A percentile compares a stretch with the other conserved stretches of the same genome.
Conservation (phyloP, 768 basidiomycete genomes). For the Coprinopsis marcescibilis region DNA sequence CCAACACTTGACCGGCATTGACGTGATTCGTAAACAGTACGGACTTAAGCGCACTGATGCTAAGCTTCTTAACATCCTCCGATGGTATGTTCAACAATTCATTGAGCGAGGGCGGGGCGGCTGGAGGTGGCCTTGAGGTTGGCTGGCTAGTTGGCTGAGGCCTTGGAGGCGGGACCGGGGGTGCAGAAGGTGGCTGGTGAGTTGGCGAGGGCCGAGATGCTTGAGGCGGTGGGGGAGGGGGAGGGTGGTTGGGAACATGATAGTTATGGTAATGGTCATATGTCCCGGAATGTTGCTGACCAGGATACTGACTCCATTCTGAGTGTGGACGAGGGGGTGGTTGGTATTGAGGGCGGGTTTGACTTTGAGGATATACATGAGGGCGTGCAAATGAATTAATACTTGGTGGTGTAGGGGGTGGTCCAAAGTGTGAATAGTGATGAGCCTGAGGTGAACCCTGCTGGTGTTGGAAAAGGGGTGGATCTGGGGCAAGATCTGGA, state of each 20-base stretch:
- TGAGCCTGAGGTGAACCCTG: constrained; percentile 12
- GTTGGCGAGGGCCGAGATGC: constrained; percentile 17
- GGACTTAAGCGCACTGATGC: constrained; percentile 69
- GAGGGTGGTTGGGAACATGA: not conserved
- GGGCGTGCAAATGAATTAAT: not conserved
- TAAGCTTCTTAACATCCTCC: constrained; percentile 52
- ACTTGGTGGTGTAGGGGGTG: constrained; percentile 1
- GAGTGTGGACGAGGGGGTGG: not conserved
- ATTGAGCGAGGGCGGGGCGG: constrained; percentile 56
- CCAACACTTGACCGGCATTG: constrained; percentile 69
- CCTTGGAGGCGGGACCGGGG: constrained; percentile 15
- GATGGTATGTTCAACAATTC: constrained; percentile 58
- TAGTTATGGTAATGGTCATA: not conserved
- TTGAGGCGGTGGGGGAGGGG: constrained; percentile 15
- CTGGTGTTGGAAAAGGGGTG: constrained; percentile 21
- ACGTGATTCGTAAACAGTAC: constrained; percentile 82
- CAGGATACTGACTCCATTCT: not conserved
- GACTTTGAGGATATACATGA: not conserved
- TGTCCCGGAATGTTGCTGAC: not conserved
- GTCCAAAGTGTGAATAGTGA: constrained; percentile 15
- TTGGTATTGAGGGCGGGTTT: not conserved
- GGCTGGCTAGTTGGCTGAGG: constrained; percentile 9
- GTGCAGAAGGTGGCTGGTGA: constrained; percentile 19
- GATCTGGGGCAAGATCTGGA: constrained; percentile 55
- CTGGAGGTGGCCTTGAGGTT: constrained; percentile 12